phyloP scores from a whole-genome alignment of 306 rosid species.

The Lathyrus aphaca region DNA sequence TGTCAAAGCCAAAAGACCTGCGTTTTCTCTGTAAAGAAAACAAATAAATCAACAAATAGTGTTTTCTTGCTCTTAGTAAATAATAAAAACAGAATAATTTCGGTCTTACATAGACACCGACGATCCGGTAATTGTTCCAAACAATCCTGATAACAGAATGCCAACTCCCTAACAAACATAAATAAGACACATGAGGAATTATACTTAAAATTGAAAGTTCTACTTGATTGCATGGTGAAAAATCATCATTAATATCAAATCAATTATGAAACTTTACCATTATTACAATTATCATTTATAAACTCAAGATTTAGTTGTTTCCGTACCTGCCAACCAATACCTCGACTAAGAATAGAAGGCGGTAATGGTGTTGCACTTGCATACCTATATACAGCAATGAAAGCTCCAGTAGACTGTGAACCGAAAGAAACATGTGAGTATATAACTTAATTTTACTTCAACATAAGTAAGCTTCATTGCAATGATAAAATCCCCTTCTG shows the following conservation, averaged over 20 bases:
- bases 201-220: constrained; percentile 7
- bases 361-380: constrained; percentile 95
- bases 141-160: constrained; percentile 85
- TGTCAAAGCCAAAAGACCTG: constrained; percentile 93
- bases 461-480: neutral
- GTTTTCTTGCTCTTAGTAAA: constrained; percentile 11
- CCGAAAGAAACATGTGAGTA: constrained; percentile 22
- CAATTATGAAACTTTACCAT: neutral
- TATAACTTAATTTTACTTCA: constrained; percentile 14
- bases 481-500: neutral
- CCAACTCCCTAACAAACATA: constrained; percentile 76
- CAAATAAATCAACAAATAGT: constrained; percentile 27
- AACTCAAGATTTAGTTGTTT: constrained; percentile 6
- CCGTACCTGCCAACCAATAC: constrained; percentile 96
- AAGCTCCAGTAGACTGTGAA: constrained; percentile 89
- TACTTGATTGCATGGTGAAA: constrained; percentile 19
- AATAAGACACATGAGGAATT: constrained; percentile 37
- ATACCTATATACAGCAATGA: constrained; percentile 79
- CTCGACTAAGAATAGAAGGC: constrained; percentile 91
- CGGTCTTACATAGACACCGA: constrained; percentile 89
- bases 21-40: constrained; percentile 73
- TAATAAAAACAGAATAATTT: constrained; percentile 31
- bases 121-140: constrained; percentile 91
- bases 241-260: constrained; percentile 5
- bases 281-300: constrained; percentile 13